phyloP scores from a whole-genome alignment of 305 asterid genomes.

The Ajuga reptans region DNA sequence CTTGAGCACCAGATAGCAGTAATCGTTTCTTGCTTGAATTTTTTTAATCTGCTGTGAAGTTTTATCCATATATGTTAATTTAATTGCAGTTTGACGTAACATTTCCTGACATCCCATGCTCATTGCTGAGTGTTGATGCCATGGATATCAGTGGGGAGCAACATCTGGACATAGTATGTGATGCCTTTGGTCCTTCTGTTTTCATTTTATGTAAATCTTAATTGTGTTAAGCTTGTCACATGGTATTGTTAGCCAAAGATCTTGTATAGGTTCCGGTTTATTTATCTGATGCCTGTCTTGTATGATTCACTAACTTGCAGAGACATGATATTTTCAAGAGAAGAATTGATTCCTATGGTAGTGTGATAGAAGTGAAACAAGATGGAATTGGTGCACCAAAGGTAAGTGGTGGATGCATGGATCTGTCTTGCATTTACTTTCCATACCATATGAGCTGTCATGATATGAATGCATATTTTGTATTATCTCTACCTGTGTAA shows the following conservation, averaged over 20 bases:
- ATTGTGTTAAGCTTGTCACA: conserved; percentile 9
- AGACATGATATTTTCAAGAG: conserved; percentile 87
- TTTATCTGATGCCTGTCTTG: conserved; percentile 11
- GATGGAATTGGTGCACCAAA: conserved; percentile 91
- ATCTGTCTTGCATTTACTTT: neutral
- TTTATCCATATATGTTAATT: conserved; percentile 19
- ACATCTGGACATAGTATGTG: conserved; percentile 80
- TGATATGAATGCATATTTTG: neutral
- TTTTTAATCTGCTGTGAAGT: conserved; percentile 6
- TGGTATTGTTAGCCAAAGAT: conserved; percentile 12
- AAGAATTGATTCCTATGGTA: conserved; percentile 73
- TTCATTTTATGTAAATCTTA: neutral
- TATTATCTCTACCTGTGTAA: neutral
- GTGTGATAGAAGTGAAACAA: conserved; percentile 68
- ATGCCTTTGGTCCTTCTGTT: conserved; percentile 18
- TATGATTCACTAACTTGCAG: conserved; percentile 37
- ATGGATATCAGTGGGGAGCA: conserved; percentile 98
- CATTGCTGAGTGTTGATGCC: conserved; percentile 90
- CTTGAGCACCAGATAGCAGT: conserved; percentile 3
- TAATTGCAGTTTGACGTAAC: conserved; percentile 83
- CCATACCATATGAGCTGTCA: neutral
- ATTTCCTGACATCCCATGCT: conserved; percentile 75
- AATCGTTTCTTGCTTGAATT: conserved; percentile 4
- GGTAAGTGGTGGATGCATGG: conserved; percentile 42
- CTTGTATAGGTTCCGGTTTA: conserved; percentile 1